Evolutionary conservation across 164 flowering plant species (phyloP), one percentile per base, ranked within the genome.

Genomic region (Tinospora cordifolia): DNA sequence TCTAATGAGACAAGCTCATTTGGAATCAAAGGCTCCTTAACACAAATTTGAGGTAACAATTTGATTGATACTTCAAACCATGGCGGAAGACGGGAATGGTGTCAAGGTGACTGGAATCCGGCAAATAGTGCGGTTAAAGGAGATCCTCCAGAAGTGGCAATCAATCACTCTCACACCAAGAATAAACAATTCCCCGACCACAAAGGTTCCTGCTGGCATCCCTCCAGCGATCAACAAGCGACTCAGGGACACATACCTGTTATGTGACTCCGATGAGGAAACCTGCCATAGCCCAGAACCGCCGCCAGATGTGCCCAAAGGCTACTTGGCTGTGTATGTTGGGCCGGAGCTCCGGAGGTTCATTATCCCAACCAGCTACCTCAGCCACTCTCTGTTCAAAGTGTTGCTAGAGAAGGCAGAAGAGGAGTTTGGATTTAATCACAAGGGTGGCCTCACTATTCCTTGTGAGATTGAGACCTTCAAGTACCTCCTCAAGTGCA

Each of bases 381-480:
- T 93, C 63, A 83, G 83, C 75, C 88, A 83, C 49, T 80, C 87
- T 6, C 73, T 88, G 38, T 93, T 93, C 79, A 88, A 87, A 76
- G 82, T 88, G 46, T 64, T 91, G 78, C 79, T 93, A 38, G 91
- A 91, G 74, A 93, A 93, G 79, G 90, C 79, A 0, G 97, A 87
- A 80, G 97, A 93, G 81, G 98, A 93, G 79, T 91, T 85, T 72
- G 98, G 98, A 40, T 93, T 86, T 78, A 85, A 88, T 65, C 90
- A 86, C 65, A 75, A 78, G 64, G 98, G 97, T 69, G 97, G 77
- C 21, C 87, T 93, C 69, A 90, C 95, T 3, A 78, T 93, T 63
- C 98, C 97, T 7, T 93, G 97, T 62, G 97, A 93, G 77, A 85
- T 81, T 27, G 97, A 93, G 90, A 90, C 92, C 24, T 90, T 93